phyloP scores from a whole-genome alignment of 2,329 filamentous ascomycete species.

The Bipolaris gigantea region DNA sequence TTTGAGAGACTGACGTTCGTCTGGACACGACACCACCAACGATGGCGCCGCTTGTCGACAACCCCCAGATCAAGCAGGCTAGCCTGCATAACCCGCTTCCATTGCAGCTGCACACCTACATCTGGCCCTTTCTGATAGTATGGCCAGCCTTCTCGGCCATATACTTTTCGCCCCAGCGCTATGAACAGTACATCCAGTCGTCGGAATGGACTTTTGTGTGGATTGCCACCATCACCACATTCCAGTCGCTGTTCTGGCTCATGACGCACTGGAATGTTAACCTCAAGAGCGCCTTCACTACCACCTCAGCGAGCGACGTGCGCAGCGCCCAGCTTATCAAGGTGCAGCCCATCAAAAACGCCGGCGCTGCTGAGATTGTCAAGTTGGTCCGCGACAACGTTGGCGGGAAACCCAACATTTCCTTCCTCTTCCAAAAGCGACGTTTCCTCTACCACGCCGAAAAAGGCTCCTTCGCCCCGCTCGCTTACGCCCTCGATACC shows the following conservation, averaged over 20 bases:
- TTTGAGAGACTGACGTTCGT: slow-evolving; percentile 13
- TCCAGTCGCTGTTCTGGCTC: slow-evolving; percentile 88
- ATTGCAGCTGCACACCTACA: slow-evolving; percentile 78
- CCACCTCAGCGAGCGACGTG: slow-evolving; percentile 69
- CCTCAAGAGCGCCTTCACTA: slow-evolving; percentile 78
- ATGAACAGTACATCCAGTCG: slow-evolving; percentile 88
- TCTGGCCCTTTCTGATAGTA: slow-evolving; percentile 88
- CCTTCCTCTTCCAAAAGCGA: slow-evolving; percentile 97
- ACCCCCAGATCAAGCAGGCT: slow-evolving; percentile 83
- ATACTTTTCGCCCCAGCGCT: slow-evolving; percentile 80
- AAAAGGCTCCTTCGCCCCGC: slow-evolving; percentile 74
- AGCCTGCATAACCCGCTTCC: slow-evolving; percentile 87
- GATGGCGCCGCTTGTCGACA: slow-evolving; percentile 76
- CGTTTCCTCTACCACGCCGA: slow-evolving; percentile 83
- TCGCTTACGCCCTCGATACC: slow-evolving; percentile 80
- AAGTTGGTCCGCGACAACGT: slow-evolving; percentile 74
- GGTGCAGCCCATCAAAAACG: slow-evolving; percentile 86
- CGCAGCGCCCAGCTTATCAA: slow-evolving; percentile 84
- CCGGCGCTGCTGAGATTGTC: slow-evolving; percentile 87
- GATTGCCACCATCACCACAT: slow-evolving; percentile 81
- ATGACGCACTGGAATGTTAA: slow-evolving; percentile 98
- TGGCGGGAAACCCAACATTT: slow-evolving; percentile 74
- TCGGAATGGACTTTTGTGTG: slow-evolving; percentile 98
- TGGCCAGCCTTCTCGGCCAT: slow-evolving; percentile 92
- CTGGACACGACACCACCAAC: slow-evolving; percentile 24